Evolutionary conservation across 176 grass and related monocot genomes (phyloP).

Genomic region (Calamus simplicifolius): DNA sequence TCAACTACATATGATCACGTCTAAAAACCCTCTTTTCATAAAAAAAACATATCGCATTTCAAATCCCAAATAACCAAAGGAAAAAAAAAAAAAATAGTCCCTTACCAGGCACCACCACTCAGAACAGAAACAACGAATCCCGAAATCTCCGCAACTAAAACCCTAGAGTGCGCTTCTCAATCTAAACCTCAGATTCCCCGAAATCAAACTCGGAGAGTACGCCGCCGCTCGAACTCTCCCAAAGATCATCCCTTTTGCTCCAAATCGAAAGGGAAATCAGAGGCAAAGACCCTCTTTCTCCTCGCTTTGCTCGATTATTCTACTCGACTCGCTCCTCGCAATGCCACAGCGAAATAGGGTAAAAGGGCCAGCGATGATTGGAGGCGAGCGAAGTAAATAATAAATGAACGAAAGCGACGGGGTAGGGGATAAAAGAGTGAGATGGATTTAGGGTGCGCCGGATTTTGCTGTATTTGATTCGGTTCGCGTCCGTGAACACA

Average conservation of each 20-base stretch:
- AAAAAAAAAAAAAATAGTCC: background rate
- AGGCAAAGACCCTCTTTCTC: background rate
- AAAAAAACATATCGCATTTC: background rate
- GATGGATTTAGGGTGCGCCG: background rate
- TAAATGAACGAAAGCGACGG: background rate
- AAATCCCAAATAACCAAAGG: background rate
- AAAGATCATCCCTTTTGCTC: background rate
- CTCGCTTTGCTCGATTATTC: no score
- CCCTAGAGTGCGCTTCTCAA: background rate
- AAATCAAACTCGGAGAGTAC: no score
- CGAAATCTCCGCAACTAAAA: background rate
- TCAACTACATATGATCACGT: no score
- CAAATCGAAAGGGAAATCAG: background rate
- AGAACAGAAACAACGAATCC: background rate
- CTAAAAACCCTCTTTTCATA: no score
- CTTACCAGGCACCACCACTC: background rate
- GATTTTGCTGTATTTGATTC: slow-evolving; percentile 22
- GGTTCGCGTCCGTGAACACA: slow-evolving; percentile 23
- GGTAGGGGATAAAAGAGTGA: slow-evolving; percentile 3
- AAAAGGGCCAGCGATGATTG: no score
- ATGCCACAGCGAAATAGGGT: background rate
- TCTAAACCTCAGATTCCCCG: background rate
- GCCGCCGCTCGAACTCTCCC: no score
- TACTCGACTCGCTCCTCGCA: background rate
- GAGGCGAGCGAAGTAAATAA: background rate